Conservation (phyloP, 2,329 filamentous ascomycete genomes). For the Fusarium domesticum region DNA sequence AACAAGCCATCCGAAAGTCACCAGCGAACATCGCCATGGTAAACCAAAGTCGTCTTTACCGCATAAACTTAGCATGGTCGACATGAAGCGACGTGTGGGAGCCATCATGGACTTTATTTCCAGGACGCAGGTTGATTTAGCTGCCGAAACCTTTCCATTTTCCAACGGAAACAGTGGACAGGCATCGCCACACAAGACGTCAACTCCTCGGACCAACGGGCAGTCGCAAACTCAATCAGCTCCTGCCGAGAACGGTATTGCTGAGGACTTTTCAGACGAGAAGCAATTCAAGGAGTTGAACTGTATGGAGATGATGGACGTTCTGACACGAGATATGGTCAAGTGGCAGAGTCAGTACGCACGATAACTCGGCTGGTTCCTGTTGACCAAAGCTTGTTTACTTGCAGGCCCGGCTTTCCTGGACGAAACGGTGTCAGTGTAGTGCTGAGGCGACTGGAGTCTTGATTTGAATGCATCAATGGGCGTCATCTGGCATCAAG, state of each 20-base stretch:
- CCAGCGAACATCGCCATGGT: slow-evolving; percentile 51
- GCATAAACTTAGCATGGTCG: slow-evolving; percentile 77
- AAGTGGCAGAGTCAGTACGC: slow-evolving; percentile 78
- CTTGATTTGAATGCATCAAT: slow-evolving; percentile 22
- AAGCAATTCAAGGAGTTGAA: slow-evolving; percentile 71
- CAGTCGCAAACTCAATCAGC: slow-evolving; percentile 26
- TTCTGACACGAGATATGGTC: slow-evolving; percentile 73
- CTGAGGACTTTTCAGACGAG: slow-evolving; percentile 21
- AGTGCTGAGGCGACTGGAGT: slow-evolving; percentile 15
- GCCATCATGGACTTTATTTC: slow-evolving; percentile 88
- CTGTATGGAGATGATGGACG: slow-evolving; percentile 88
- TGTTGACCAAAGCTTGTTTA: neutral
- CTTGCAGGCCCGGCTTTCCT: neutral
- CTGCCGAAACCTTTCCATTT: slow-evolving; percentile 56
- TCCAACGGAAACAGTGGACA: slow-evolving; percentile 42
- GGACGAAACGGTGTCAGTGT: slow-evolving; percentile 2
- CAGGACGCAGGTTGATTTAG: slow-evolving; percentile 83
- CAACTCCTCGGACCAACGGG: slow-evolving; percentile 37
- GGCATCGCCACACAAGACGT: slow-evolving; percentile 39
- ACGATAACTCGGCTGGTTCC: slow-evolving; percentile 9
- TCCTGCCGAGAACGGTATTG: slow-evolving; percentile 24
- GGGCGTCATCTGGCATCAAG: slow-evolving; percentile 24
- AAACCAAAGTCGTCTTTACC: slow-evolving; percentile 52
- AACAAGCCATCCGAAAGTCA: slow-evolving; percentile 34
- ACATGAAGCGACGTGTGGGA: slow-evolving; percentile 81